Base-by-base conservation (phyloP, 2,329 filamentous ascomycete genomes). In the Knufia petricola region DNA sequence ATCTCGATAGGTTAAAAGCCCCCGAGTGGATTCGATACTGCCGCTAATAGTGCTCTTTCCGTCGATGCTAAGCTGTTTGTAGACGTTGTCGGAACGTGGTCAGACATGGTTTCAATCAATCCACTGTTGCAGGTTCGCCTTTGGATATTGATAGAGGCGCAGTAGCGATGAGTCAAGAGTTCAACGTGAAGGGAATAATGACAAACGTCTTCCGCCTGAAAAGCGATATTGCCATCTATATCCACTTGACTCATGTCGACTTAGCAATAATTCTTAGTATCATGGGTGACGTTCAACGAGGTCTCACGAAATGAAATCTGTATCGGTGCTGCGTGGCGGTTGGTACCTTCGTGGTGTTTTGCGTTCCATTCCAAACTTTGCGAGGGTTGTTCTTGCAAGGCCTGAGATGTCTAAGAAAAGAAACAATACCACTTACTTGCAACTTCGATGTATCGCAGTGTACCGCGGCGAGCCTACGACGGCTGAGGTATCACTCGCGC, bases 341-440 rank as follows among this genome's bases (percentile, higher is more conserved):
- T 28, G 26, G 12, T 28, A 28, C n/a, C n/a, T n/a, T n/a, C n/a
- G n/a, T n/a, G n/a, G n/a, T 28, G 26, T 36, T n/a, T 8, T n/a
- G 15, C 32, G 6, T 7, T 13, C 26, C 32, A n/a, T 4, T 9
- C 8, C n/a, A 20, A 15, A 41, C 2, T 3, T 26, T 15, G 39
- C 20, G 26, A 41, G 24, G 20, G 2, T 41, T 10, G n/a, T 4
- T 41, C 20, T 4, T 23, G 39, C 39, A 28, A 13, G 39, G 20
- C 39, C 39, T 41, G 17, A 41, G 24, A n/a, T 28, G 13, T 41
- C 39, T 17, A 26, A 28, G 39, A 41, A 41, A 41, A 41, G 39
- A 41, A 41, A 41, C 39, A 41, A 24, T 26, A n/a, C n/a, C 20
- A 41, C 39, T 21, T 19, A 41, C 39, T 41, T 10, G 19, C 20